Base-by-base conservation (phyloP, 148 eudicot species). In the Agrostemma githago region DNA sequence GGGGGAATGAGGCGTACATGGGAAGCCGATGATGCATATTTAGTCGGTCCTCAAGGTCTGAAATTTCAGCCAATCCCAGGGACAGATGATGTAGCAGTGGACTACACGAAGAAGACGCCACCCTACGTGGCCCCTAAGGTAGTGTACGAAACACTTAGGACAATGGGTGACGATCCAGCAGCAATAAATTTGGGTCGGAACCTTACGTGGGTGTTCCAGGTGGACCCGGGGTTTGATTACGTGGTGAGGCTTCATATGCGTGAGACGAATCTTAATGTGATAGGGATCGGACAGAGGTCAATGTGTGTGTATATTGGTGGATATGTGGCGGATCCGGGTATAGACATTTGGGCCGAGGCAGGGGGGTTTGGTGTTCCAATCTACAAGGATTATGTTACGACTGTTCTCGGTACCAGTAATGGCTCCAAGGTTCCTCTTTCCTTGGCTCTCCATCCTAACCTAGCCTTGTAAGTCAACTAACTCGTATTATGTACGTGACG, bases 171-270 rank as follows among this genome's bases (percentile, higher is more conserved):
- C 0, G 0, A 12, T 2, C 1, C 3, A 3, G 6, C 14, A 1
- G 19, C 3, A 1, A 2, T 72, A 1, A 71, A 40, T 10, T 5
- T n/a, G 10, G 71, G 15, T 2, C 19, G n/a, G 6, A 82, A 78
- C 51, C 37, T 78, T 2, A 86, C 77, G 14, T 86, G 87, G 87
- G 16, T 7, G 38, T 68, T 84, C 60, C 14, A 72, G 2, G 84
- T 88, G 17, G 88, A 88, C 62, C 63, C 77, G 2, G 87, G 87
- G 54, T 88, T 88, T 74, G 15, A 34, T 26, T 88, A 86, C 34
- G 41, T 84, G 60, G 73, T 88, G 34, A 71, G 92, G 73, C 77
- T 88, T 15, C 86, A 82, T 79, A 79, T 82, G 9, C 80, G 84
- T 34, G 85, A 84, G 73, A 39, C 78, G n/a, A 77, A 68, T 20